These are phyloP conservation scores for Yarrowia galli DNA, from an alignment of 1,139 yeast genomes.

Conservation along the genomic window DNA sequence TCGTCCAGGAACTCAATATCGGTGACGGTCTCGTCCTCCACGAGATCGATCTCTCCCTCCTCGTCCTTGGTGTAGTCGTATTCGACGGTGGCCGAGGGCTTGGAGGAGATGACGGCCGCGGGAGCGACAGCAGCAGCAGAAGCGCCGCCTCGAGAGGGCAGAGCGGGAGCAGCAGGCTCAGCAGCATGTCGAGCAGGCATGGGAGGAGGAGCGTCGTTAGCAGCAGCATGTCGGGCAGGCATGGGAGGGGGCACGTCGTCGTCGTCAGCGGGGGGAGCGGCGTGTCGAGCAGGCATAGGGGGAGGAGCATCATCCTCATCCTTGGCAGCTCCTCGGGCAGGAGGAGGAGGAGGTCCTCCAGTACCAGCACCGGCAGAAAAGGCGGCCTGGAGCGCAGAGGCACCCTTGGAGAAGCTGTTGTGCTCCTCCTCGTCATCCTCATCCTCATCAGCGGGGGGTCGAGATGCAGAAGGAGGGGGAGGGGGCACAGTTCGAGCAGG, in stretches of 20 bases:
- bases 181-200: constrained; percentile 39
- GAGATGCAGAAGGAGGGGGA: constrained; percentile 38
- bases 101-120: constrained; percentile 44
- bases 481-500: constrained; percentile 31
- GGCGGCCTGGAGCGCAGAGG: constrained; percentile 39
- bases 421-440: constrained; percentile 41
- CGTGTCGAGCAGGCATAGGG: constrained; percentile 41
- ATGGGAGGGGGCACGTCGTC: constrained; percentile 40
- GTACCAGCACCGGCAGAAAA: constrained; percentile 33
- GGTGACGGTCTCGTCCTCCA: constrained; percentile 69
- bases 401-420: constrained; percentile 33
- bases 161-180: constrained; percentile 41
- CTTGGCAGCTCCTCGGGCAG: constrained; percentile 40
- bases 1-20: constrained; percentile 74
- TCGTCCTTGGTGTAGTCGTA: constrained; percentile 72
- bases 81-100: constrained; percentile 63
- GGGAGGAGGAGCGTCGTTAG: constrained; percentile 40
- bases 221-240: constrained; percentile 20
- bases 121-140: constrained; percentile 40
- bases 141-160: constrained; percentile 40
- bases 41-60: constrained; percentile 72
- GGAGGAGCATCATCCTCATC: constrained; percentile 41
- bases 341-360: constrained; percentile 37
- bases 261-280: constrained; percentile 41
- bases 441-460: constrained; percentile 40